Evolutionary conservation across 2,329 filamentous ascomycete genomes (phyloP), one percentile per base, ranked within the genome.

Genomic region (Rhynchosporium graminicola): DNA sequence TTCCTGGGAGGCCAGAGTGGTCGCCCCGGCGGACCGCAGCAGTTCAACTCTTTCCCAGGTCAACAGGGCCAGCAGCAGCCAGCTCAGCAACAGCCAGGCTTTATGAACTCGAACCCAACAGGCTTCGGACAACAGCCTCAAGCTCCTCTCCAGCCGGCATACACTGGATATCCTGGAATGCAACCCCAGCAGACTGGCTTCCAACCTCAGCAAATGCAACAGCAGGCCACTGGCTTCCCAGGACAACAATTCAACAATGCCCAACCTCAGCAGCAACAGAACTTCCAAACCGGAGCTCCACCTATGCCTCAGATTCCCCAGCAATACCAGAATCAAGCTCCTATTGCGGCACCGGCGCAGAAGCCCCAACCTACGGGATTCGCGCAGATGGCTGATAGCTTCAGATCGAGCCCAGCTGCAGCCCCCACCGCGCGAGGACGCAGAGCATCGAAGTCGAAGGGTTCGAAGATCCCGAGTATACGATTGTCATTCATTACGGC

Each of bases 401-500:
- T 88, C 74, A 84, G 86, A 67, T 80, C 82, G 0, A 78, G 68
- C 4, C 79, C 31, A 73, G 76, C 57, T 68, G 79, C 46, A 78
- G 74, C 68, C 59, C 67, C 74, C 28, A 74, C 82, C 28, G 74
- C 82, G 1, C 76, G 78, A 67, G 78, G 79, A 31, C 77, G 79
- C 65, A 74, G 80, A 63, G 75, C 79, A 7, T 78, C 79, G 62
- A 87, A 85, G 72, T 76, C 79, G 62, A 76, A 80, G 48, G 78
- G 82, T 12, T 87, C 84, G 70, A 95, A 90, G 79, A 97, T 99
- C 61, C 95, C 95, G 33, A 98, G 90, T 74, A 96, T 98, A 68
- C 85, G 95, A 56, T 79, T 99, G 65, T 97, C 93, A 3, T 99
- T 99, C 76, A 97, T 99, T 73, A 97, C 94, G 2, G 93, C 91